Percentiles rank a stretch among this genome's conserved stretches.
phyloP scores from a whole-genome alignment of 345 rosid species.

The Eucalyptus erythrocorys region DNA sequence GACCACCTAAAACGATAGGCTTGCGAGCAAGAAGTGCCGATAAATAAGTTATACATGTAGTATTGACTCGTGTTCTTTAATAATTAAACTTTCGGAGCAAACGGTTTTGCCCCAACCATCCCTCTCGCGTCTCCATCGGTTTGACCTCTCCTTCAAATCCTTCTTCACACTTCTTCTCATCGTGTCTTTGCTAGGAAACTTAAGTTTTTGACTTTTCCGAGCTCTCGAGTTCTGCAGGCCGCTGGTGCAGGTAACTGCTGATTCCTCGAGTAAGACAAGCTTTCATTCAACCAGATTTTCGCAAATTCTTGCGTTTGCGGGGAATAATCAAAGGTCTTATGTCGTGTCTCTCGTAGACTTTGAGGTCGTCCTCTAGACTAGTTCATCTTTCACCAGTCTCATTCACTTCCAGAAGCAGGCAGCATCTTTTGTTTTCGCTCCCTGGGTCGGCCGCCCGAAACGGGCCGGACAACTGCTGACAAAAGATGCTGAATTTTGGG shows the following conservation, averaged over 20 bases:
- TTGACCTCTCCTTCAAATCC: neutral
- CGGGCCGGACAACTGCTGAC: neutral
- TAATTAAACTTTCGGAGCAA: neutral
- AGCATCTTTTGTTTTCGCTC: neutral
- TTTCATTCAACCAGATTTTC: neutral
- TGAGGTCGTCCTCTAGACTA: neutral
- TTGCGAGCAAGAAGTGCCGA: neutral
- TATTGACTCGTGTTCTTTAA: neutral
- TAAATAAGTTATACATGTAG: neutral
- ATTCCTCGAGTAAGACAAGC: neutral
- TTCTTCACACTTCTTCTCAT: neutral
- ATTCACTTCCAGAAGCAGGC: neutral
- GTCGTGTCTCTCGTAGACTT: neutral
- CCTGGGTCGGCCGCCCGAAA: neutral
- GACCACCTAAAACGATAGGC: fast-evolving
- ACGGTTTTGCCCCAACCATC: neutral
- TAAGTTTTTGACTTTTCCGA: neutral
- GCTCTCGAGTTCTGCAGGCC: neutral
- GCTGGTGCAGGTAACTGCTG: neutral
- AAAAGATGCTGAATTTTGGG: neutral
- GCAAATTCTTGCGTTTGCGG: neutral
- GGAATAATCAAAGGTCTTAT: neutral
- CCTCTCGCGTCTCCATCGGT: neutral
- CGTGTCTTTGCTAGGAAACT: neutral
- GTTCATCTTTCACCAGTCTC: neutral